A percentile compares a stretch with the other conserved stretches of the same genome.
Evolutionary conservation across 441 rosid species (phyloP).

Genomic region (Eutrema salsugineum): DNA sequence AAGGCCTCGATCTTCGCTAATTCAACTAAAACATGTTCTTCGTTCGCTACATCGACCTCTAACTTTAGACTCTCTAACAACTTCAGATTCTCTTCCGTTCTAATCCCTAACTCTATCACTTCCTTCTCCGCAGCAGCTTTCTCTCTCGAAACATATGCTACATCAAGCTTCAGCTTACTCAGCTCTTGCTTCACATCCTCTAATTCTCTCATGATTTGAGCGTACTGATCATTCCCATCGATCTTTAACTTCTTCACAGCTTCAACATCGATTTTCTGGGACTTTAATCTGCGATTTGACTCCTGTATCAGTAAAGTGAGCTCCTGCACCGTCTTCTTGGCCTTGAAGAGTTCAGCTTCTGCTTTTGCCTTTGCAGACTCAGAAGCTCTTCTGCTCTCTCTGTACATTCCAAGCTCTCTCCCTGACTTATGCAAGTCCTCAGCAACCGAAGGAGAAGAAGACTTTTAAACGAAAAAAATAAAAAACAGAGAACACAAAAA

Average conservation of each 20-base stretch:
- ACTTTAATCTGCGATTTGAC: constrained; percentile 37
- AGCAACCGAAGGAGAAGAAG: constrained; percentile 44
- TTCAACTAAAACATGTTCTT: constrained; percentile 78
- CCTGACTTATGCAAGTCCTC: constrained; percentile 59
- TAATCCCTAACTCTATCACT: constrained; percentile 30
- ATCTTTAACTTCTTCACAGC: constrained; percentile 24
- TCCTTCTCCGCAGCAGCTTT: constrained; percentile 55
- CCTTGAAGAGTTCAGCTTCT: constrained; percentile 48
- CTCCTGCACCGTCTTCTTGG: constrained; percentile 41
- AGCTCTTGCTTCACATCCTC: constrained; percentile 61
- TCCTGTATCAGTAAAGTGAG: constrained; percentile 46
- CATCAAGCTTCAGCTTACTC: constrained; percentile 68
- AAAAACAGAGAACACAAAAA: background rate
- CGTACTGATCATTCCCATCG: constrained; percentile 24
- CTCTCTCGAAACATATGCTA: constrained; percentile 54
- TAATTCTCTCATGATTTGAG: constrained; percentile 48
- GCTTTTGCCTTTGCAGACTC: constrained; percentile 47
- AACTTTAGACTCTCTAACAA: constrained; percentile 44
- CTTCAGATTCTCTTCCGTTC: constrained; percentile 30
- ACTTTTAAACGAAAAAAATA: no score
- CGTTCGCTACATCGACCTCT: constrained; percentile 66
- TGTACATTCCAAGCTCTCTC: constrained; percentile 43
- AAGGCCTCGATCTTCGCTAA: constrained; percentile 78
- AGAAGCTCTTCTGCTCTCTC: constrained; percentile 49
- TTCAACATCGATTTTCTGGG: constrained; percentile 28